Base-by-base conservation (phyloP, 208 protist species). In the Trypanosomatidae sp. region DNA sequence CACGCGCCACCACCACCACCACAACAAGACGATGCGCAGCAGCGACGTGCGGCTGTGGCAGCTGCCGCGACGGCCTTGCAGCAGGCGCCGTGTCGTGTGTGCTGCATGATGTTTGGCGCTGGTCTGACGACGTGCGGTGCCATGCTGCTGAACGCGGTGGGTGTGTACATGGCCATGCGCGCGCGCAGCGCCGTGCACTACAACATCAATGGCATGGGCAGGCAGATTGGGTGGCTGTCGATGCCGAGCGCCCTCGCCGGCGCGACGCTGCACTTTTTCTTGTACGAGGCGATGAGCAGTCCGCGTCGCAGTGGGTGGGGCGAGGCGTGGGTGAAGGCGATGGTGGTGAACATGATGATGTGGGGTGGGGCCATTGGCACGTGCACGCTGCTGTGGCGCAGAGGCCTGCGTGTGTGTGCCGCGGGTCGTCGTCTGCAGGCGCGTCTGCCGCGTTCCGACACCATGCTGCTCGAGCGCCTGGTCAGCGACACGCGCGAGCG, bases 251-350 rank as follows among this genome's bases (percentile, higher is more conserved):
- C 72, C 24, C 50, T 92, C 10, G 58, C 73, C 2, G 79, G 78
- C 6, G 65, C 62, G 0, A 85, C 74, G 18, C 35, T 92, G 35
- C 83, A 92, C 51, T 87, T 71, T 49, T 87, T 92, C 48, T 38
- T 92, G 23, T 75, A 66, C 1, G 78, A 92, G 61, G 83, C 78
- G 7, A 88, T 88, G 74, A 88, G 83, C 76, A 88, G 78, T 47
- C 48, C 61, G 16, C 71, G 72, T 53, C 39, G 56, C 4, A 92
- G 86, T 53, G 68, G 71, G 21, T 92, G 78, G 76, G 83, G 78
- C n/a, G 68, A 87, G 50, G 83, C 83, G 26, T 92, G 83, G 79
- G 67, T 67, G 21, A 92, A 92, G 59, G 78, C 83, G 5, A 61
- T 84, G 23, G 25, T 66, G n/a, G 58, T 76, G 7, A 92, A 92